Percentiles rank a stretch among this genome's conserved stretches.
Evolutionary conservation across 148 eudicot species (phyloP).

Genomic region (Hydrangea macrophylla): DNA sequence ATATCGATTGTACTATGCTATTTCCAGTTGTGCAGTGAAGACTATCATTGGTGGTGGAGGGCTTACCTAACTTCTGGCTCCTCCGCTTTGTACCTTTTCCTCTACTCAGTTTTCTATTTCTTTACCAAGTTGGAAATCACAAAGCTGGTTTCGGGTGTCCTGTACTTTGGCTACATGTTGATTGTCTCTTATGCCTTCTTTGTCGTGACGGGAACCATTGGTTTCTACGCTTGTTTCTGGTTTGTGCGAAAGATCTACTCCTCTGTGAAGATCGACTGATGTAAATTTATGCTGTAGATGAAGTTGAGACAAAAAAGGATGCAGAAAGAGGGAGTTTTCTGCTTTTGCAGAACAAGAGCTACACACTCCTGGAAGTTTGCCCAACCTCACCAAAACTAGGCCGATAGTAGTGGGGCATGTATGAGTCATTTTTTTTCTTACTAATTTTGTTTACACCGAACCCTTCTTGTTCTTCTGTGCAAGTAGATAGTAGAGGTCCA

Average conservation of each 20-base stretch:
- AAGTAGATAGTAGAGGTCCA: background rate
- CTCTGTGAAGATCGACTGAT: slow-evolving; percentile 39
- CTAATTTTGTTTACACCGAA: background rate
- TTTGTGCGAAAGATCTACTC: slow-evolving; percentile 40
- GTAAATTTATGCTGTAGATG: background rate
- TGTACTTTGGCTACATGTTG: slow-evolving; percentile 40
- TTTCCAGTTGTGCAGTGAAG: slow-evolving; percentile 41
- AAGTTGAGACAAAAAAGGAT: background rate
- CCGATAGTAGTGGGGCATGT: slow-evolving; percentile 11
- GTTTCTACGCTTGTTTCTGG: slow-evolving; percentile 41
- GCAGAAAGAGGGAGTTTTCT: background rate
- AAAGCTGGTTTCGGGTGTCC: slow-evolving; percentile 38
- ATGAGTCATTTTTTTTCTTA: background rate
- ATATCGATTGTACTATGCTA: slow-evolving; percentile 35
- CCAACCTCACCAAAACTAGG: background rate
- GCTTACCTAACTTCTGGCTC: slow-evolving; percentile 36
- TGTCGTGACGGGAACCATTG: slow-evolving; percentile 40
- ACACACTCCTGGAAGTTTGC: background rate
- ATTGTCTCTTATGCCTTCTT: slow-evolving; percentile 39
- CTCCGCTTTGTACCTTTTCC: slow-evolving; percentile 40
- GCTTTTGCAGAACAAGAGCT: background rate
- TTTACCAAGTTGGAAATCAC: slow-evolving; percentile 38
- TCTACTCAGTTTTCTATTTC: slow-evolving; percentile 35
- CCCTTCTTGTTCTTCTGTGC: background rate
- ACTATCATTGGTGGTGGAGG: slow-evolving; percentile 47